Conservation (phyloP, 2,329 filamentous ascomycete species). For the Colletotrichum ledebouriae region DNA sequence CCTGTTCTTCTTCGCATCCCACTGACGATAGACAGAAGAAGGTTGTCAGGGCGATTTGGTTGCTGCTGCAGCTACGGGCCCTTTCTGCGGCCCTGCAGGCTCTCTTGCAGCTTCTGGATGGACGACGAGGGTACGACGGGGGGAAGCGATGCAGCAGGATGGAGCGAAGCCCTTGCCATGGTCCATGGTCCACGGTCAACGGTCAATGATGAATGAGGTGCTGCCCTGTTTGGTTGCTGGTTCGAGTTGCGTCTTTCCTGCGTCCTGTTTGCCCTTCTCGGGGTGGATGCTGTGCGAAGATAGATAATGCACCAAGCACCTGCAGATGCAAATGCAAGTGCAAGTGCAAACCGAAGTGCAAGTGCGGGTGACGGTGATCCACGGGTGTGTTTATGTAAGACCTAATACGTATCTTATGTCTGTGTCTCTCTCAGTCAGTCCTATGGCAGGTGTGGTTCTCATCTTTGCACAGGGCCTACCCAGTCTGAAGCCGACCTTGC, state of each 20-base stretch:
- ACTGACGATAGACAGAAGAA: conserved; percentile 37
- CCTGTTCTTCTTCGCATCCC: background rate
- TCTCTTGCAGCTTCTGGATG: conserved; percentile 33
- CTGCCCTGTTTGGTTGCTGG: background rate
- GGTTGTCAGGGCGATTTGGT: conserved; percentile 54
- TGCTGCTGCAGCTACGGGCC: conserved; percentile 37
- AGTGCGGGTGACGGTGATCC: background rate
- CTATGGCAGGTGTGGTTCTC: background rate
- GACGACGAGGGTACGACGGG: conserved; percentile 20
- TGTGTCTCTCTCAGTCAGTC: too few species aligned
- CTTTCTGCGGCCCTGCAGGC: conserved; percentile 27
- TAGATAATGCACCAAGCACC: conserved; percentile 30
- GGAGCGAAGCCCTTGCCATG: conserved; percentile 3
- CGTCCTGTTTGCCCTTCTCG: conserved; percentile 28
- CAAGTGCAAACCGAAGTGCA: conserved; percentile 4
- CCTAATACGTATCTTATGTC: too few species aligned
- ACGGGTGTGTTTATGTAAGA: background rate
- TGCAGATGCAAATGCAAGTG: conserved; percentile 22
- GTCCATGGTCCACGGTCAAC: too few species aligned
- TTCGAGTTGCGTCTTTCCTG: background rate
- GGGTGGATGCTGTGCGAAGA: conserved; percentile 21
- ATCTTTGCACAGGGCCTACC: background rate
- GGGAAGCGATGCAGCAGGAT: conserved; percentile 33
- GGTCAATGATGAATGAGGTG: too few species aligned
- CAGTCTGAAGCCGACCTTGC: background rate